Percentiles rank a stretch among this genome's conserved stretches.
These are phyloP conservation scores for Debaryomyces sp. DNA, from an alignment of 1,139 yeast genomes.

Conservation along the genomic window DNA sequence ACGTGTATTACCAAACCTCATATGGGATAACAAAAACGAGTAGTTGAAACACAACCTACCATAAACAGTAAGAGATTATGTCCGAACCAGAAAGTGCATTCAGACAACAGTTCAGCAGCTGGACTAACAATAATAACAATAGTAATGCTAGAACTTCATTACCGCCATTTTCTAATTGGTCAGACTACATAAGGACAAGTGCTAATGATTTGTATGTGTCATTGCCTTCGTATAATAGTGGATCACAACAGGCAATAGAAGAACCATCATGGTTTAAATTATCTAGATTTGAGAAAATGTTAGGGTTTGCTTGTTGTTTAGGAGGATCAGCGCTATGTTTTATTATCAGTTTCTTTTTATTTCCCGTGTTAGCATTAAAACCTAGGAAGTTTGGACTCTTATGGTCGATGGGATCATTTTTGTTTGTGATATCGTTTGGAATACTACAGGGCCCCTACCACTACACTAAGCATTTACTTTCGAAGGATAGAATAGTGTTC, in stretches of 20 bases:
- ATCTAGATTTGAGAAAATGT: conserved; percentile 76
- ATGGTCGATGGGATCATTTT: conserved; percentile 90
- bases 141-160: conserved; percentile 12
- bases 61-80: conserved; percentile 19
- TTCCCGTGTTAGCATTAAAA: conserved; percentile 86
- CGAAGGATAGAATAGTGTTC: conserved; percentile 77
- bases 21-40: background rate
- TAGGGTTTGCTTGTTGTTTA: conserved; percentile 78
- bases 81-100: conserved; percentile 47
- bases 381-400: conserved; percentile 89
- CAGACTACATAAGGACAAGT: conserved; percentile 45
- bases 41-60: background rate
- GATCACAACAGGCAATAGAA: conserved; percentile 25
- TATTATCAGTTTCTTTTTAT: conserved; percentile 74
- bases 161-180: conserved; percentile 46
- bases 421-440: conserved; percentile 89
- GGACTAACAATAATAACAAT: conserved; percentile 30
- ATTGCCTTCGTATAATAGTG: conserved; percentile 38
- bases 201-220: conserved; percentile 46
- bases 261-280: conserved; percentile 62
- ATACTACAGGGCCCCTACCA: conserved; percentile 89
- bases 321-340: conserved; percentile 80
- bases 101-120: conserved; percentile 44
- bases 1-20: background rate
- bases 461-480: conserved; percentile 71